Conservation (phyloP, 2,329 filamentous ascomycete genomes). For the Beauveria bassiana region DNA sequence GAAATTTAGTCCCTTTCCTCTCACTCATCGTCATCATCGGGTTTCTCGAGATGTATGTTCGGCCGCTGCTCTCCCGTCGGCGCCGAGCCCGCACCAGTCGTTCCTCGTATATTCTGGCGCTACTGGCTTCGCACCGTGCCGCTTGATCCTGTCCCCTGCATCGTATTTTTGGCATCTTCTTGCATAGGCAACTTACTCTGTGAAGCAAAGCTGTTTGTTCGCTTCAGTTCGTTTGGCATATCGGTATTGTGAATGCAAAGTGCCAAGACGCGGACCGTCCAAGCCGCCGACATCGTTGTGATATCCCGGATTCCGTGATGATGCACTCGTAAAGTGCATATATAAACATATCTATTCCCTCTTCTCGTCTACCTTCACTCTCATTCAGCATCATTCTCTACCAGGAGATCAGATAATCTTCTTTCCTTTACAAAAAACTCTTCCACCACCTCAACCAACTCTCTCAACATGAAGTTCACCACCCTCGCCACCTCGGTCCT, state of each 20-base stretch:
- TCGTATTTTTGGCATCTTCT: not conserved
- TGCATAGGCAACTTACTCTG: not conserved
- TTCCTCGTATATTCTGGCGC: not conserved
- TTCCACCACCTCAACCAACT: not conserved
- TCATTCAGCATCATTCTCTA: not conserved
- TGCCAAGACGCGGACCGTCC: not conserved
- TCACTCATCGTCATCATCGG: not conserved
- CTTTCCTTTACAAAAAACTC: not conserved
- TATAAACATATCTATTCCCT: not conserved
- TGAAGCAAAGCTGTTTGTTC: not conserved
- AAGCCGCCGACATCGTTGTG: not conserved
- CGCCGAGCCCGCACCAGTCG: not conserved
- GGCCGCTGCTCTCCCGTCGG: not conserved
- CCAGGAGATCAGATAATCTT: not conserved
- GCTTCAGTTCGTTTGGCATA: not conserved
- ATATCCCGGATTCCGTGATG: not conserved
- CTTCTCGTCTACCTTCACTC: not conserved
- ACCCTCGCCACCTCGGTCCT: constrained; percentile 3
- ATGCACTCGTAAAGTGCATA: not conserved
- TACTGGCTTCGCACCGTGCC: not conserved
- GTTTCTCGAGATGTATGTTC: not conserved
- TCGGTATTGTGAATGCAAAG: not conserved
- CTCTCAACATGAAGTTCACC: constrained; percentile 9
- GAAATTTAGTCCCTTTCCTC: not conserved
- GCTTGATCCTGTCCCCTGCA: not conserved